Conservation (phyloP, 2,329 filamentous ascomycete species). For the Fusarium tricinctum region DNA sequence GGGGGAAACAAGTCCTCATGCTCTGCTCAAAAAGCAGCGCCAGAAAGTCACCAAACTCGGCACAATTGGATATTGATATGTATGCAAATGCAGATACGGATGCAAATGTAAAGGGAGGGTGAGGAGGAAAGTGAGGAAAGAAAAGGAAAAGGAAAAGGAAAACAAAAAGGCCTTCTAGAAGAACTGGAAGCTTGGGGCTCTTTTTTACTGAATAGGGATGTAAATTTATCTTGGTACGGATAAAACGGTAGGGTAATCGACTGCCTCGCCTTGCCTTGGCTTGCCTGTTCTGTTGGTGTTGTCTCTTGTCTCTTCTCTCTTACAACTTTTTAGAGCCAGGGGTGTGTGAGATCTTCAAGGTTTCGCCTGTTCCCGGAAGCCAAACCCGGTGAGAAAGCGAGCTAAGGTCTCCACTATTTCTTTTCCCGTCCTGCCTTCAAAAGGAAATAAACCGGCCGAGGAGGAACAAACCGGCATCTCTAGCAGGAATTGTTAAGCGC, state of each 20-base stretch:
- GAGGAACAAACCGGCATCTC: constrained; percentile 3
- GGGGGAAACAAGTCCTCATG: not conserved
- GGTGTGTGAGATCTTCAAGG: not conserved
- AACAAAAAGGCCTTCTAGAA: not conserved
- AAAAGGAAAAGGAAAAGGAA: not conserved
- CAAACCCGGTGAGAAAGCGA: constrained; percentile 4
- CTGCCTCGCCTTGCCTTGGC: too few relatives aligned
- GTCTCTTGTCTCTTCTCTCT: constrained; percentile 43
- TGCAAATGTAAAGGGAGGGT: too few relatives aligned
- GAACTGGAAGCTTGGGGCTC: constrained; percentile 24
- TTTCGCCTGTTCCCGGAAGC: not conserved
- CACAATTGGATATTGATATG: not conserved
- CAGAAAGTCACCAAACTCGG: not conserved
- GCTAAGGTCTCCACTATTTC: not conserved
- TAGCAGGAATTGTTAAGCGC: too few relatives aligned
- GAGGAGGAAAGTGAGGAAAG: not conserved
- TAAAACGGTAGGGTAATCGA: not conserved
- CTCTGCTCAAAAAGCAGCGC: too few relatives aligned
- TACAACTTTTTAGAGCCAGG: not conserved
- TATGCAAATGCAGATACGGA: too few relatives aligned
- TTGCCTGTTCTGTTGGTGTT: constrained; percentile 23
- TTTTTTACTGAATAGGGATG: not conserved
- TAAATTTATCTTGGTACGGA: not conserved
- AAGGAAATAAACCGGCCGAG: constrained; percentile 9
- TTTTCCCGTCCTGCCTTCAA: not conserved